Conservation (phyloP, 768 basidiomycete genomes). For the Pleurotus giganteus region DNA sequence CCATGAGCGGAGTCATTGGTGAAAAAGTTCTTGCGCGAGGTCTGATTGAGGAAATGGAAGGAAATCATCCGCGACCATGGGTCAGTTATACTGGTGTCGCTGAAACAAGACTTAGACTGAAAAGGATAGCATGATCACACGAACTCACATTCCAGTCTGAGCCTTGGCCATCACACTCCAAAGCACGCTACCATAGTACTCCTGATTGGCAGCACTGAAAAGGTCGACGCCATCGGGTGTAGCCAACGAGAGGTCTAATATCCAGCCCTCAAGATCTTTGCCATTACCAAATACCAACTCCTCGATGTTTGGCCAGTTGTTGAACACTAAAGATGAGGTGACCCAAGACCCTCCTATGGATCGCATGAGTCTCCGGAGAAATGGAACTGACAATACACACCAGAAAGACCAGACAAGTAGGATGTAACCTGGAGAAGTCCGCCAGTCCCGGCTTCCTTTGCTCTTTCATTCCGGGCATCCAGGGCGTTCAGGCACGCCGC, state of each 20-base stretch:
- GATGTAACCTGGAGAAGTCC: constrained; percentile 70
- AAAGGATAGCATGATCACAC: not conserved
- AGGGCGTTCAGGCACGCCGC: constrained; percentile 57
- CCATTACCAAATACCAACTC: constrained; percentile 62
- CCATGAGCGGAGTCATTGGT: constrained; percentile 59
- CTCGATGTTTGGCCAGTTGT: constrained; percentile 56
- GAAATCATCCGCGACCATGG: constrained; percentile 64
- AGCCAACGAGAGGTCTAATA: constrained; percentile 53
- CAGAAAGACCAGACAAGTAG: constrained; percentile 67
- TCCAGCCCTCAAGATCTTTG: constrained; percentile 46
- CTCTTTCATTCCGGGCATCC: constrained; percentile 59
- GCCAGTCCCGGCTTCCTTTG: constrained; percentile 58
- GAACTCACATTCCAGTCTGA: constrained; percentile 46
- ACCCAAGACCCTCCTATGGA: constrained; percentile 68
- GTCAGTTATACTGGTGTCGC: constrained; percentile 65
- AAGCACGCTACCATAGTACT: constrained; percentile 53
- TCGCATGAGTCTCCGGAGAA: not conserved
- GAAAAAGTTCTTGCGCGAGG: constrained; percentile 56
- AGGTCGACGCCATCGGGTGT: constrained; percentile 52
- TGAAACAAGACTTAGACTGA: constrained; percentile 18
- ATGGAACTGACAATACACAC: constrained; percentile 27
- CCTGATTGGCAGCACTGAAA: constrained; percentile 43
- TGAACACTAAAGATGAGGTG: constrained; percentile 59
- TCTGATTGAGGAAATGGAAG: constrained; percentile 74
- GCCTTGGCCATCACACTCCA: constrained; percentile 58